A percentile compares a stretch with the other conserved stretches of the same genome.
Evolutionary conservation across 768 basidiomycete genomes (phyloP).

Genomic region (Daedaleopsis nitida): DNA sequence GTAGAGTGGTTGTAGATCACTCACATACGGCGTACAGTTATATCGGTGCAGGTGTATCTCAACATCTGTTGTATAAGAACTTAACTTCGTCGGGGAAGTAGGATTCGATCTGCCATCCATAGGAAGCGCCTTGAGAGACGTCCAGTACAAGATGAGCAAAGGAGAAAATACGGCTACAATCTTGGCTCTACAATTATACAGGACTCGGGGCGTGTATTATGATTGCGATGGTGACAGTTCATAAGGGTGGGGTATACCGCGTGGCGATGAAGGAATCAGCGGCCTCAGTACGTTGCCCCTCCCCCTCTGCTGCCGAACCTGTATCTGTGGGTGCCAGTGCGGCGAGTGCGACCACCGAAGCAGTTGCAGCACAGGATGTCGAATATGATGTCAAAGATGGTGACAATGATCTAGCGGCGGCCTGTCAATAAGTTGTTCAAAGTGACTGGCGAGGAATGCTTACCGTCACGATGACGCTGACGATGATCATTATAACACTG

Average conservation of each 20-base stretch:
- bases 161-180: neutral
- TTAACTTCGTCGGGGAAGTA: too few species aligned
- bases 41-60: too few species aligned
- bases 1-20: too few species aligned
- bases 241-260: neutral
- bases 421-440: neutral
- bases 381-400: conserved; percentile 62
- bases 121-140: neutral
- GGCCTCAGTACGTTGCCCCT: conserved; percentile 7
- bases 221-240: neutral
- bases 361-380: conserved; percentile 49
- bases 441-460: conserved; percentile 23
- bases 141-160: neutral
- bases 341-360: conserved; percentile 29
- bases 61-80: too few species aligned
- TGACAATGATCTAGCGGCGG: conserved; percentile 55
- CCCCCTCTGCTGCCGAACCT: conserved; percentile 23
- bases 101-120: too few species aligned
- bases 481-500: conserved; percentile 57
- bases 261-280: neutral
- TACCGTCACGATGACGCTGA: conserved; percentile 61
- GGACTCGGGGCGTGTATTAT: neutral
- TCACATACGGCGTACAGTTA: too few species aligned
- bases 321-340: conserved; percentile 30
- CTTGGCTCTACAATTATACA: neutral